These are phyloP conservation scores for Lizonia empirigonia DNA, from an alignment of 2,329 filamentous ascomycete species.

Conservation along the genomic window DNA sequence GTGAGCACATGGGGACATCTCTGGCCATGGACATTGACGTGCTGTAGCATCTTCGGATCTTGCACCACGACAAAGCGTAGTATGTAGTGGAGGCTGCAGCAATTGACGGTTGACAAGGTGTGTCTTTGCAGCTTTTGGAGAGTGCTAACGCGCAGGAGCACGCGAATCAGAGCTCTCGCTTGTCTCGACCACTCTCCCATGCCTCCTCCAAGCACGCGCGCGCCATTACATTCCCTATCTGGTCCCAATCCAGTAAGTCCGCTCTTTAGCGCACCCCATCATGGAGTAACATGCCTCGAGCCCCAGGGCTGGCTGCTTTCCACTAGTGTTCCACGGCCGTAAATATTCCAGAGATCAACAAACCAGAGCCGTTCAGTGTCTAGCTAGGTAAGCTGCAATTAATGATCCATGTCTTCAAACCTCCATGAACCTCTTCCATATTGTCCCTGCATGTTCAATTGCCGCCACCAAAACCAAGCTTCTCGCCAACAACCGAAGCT, in stretches of 20 bases:
- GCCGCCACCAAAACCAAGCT: slow-evolving; percentile 1
- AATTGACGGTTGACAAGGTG: slow-evolving; percentile 2
- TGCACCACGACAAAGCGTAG: slow-evolving; percentile 20
- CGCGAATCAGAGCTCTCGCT: neutral
- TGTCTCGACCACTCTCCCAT: neutral
- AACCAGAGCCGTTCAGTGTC: neutral
- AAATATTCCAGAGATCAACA: slow-evolving; percentile 5
- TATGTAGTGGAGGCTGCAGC: slow-evolving; percentile 14
- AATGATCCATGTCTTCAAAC: neutral
- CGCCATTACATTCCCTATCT: neutral
- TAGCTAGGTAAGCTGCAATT: neutral
- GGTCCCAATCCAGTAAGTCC: neutral
- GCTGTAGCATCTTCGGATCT: slow-evolving; percentile 31
- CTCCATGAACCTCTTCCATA: neutral
- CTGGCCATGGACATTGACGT: slow-evolving; percentile 23
- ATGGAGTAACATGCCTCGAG: slow-evolving; percentile 1
- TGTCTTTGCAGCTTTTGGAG: neutral
- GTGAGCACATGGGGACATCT: slow-evolving; percentile 15
- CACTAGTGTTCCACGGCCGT: slow-evolving; percentile 12
- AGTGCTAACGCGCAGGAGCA: slow-evolving; percentile 1
- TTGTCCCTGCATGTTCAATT: neutral
- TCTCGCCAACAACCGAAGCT: slow-evolving; percentile 14
- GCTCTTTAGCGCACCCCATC: slow-evolving; percentile 1
- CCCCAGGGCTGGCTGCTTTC: neutral
- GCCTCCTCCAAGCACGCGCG: slow-evolving; percentile 1